A percentile compares a stretch with the other conserved stretches of the same genome.
These are phyloP conservation scores for Trichophyton benhamiae DNA, from an alignment of 2,329 filamentous ascomycete species.

Conservation along the genomic window DNA sequence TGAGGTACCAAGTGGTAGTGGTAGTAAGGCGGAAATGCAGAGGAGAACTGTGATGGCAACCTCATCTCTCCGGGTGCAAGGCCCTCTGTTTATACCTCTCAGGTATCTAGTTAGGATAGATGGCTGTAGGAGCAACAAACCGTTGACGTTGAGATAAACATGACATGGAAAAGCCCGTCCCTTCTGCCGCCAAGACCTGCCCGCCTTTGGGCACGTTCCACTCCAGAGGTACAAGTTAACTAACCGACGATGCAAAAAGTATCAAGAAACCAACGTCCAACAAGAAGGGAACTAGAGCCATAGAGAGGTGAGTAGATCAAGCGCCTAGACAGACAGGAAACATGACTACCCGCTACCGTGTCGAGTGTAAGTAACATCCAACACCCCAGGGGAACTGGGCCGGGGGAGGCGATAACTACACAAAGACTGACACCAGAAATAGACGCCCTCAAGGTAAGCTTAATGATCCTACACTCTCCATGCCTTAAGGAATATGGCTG, in stretches of 20 bases:
- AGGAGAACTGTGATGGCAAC: no score
- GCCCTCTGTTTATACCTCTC: no score
- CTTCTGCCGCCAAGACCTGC: background rate
- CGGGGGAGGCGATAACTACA: background rate
- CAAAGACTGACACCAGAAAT: conserved; percentile 1
- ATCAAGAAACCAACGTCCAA: background rate
- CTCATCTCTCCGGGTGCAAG: no score
- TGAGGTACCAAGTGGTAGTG: no score
- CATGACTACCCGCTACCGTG: conserved; percentile 42
- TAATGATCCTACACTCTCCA: background rate
- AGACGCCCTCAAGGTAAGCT: conserved; percentile 53
- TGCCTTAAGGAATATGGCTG: background rate
- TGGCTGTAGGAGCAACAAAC: no score
- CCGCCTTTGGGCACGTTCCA: background rate
- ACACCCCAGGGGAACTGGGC: background rate
- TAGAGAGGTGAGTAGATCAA: background rate
- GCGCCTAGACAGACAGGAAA: conserved; percentile 6
- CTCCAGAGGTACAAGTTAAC: background rate
- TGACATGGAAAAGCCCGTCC: background rate
- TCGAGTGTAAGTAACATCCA: conserved; percentile 53
- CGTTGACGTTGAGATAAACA: background rate
- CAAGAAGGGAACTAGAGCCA: background rate
- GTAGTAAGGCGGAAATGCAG: no score
- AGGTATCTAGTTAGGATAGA: no score
- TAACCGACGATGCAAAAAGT: background rate